These are phyloP conservation scores for Chaetomiaceae sp. DNA, from an alignment of 2,329 filamentous ascomycete species.

Conservation along the genomic window DNA sequence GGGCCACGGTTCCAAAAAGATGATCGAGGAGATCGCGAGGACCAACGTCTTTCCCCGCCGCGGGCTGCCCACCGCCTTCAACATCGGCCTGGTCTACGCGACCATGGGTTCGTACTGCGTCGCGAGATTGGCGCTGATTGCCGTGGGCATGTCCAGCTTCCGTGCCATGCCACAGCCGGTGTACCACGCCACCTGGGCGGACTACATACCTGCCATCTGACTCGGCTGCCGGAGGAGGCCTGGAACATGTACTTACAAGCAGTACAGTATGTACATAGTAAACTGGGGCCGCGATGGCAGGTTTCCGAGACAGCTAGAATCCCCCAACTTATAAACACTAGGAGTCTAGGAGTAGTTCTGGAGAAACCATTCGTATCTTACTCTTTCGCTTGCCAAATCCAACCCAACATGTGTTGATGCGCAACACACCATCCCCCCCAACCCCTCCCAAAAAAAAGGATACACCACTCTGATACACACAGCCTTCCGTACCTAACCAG, in stretches of 20 bases:
- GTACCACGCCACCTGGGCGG: background rate
- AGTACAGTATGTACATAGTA: no score
- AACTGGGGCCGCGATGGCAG: no score
- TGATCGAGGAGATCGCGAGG: conserved; percentile 4
- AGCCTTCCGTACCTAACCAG: background rate
- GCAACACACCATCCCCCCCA: no score
- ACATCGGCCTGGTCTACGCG: background rate
- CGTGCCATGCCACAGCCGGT: conserved; percentile 7
- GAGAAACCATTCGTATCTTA: no score
- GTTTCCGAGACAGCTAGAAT: no score
- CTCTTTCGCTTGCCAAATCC: no score
- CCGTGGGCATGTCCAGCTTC: background rate
- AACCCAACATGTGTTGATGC: no score
- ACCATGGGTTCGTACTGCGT: conserved; percentile 1
- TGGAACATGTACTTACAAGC: no score
- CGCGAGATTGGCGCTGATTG: background rate
- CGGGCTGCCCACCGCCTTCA: background rate
- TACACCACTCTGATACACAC: background rate
- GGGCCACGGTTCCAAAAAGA: conserved; percentile 2
- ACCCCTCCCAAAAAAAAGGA: no score
- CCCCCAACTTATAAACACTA: no score
- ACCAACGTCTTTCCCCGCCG: conserved; percentile 1
- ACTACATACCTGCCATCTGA: conserved; percentile 1
- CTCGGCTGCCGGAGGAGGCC: no score
- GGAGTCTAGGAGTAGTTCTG: no score